Conservation (phyloP, 2,329 filamentous ascomycete species). For the Diaporthe sp. region DNA sequence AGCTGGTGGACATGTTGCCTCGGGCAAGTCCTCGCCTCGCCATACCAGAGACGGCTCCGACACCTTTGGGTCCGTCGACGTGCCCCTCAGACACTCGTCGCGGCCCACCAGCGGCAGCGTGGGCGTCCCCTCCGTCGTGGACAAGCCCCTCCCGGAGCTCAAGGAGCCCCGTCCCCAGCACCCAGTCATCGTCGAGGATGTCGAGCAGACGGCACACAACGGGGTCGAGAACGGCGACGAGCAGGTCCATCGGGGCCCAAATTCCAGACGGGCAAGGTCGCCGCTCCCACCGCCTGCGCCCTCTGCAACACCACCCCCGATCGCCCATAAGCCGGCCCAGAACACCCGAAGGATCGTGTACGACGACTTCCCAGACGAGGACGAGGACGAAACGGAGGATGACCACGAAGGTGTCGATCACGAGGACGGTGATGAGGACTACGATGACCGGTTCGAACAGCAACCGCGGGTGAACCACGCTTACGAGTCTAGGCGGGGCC, state of each 20-base stretch:
- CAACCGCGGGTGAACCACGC: not conserved
- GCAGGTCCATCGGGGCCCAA: not conserved
- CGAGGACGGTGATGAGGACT: conserved; percentile 15
- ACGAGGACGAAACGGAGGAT: conserved; percentile 7
- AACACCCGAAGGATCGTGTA: conserved; percentile 26
- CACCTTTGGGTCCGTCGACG: not conserved
- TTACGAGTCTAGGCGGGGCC: not conserved
- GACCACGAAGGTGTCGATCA: not conserved
- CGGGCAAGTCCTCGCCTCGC: not conserved
- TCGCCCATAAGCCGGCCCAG: conserved; percentile 19
- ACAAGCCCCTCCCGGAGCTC: conserved; percentile 15
- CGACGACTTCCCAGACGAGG: conserved; percentile 29
- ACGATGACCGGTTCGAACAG: conserved; percentile 1
- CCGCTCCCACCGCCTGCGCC: not conserved
- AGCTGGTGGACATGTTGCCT: not conserved
- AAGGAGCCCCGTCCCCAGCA: conserved; percentile 23
- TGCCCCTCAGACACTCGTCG: conserved; percentile 35
- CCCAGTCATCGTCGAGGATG: conserved; percentile 24
- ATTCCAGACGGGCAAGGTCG: not conserved
- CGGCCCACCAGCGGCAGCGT: conserved; percentile 16
- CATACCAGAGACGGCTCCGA: not conserved
- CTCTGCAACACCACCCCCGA: conserved; percentile 35
- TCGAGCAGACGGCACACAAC: conserved; percentile 10
- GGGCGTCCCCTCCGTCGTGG: conserved; percentile 23
- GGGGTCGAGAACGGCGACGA: not conserved